phyloP scores from a whole-genome alignment of 306 rosid genomes.

The Cucurbita ficifolia region DNA sequence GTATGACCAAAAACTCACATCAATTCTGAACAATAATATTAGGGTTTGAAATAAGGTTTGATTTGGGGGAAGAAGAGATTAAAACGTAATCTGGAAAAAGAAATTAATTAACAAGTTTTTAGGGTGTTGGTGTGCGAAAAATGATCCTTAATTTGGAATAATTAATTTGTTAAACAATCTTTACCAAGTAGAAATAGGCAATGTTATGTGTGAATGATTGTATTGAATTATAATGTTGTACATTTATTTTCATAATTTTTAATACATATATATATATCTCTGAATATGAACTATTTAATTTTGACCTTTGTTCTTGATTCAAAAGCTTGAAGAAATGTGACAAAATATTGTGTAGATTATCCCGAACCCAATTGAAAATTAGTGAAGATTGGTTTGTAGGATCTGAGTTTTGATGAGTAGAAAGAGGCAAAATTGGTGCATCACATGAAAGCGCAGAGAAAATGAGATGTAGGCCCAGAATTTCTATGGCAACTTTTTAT shows the following conservation, averaged over 20 bases:
- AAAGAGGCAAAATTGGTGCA: neutral
- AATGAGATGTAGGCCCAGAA: neutral
- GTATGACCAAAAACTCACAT: constrained; percentile 32
- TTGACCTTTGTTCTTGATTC: neutral
- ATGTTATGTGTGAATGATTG: neutral
- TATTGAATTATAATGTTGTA: neutral
- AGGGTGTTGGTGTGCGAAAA: neutral
- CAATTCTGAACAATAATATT: constrained; percentile 25
- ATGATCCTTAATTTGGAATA: neutral
- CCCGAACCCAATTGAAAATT: neutral
- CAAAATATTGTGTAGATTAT: neutral
- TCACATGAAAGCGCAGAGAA: neutral
- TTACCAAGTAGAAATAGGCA: neutral
- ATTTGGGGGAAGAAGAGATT: neutral
- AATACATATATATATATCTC: neutral
- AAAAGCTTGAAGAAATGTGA: neutral
- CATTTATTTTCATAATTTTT: neutral
- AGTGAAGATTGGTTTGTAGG: neutral
- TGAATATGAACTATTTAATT: neutral
- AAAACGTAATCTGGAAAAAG: neutral
- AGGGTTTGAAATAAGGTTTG: neutral
- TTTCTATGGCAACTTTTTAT: neutral
- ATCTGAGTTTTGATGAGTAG: neutral
- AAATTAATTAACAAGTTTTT: neutral
- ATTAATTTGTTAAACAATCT: neutral